phyloP scores from a whole-genome alignment of 306 rosid species.

The Gleditsia sinensis region DNA sequence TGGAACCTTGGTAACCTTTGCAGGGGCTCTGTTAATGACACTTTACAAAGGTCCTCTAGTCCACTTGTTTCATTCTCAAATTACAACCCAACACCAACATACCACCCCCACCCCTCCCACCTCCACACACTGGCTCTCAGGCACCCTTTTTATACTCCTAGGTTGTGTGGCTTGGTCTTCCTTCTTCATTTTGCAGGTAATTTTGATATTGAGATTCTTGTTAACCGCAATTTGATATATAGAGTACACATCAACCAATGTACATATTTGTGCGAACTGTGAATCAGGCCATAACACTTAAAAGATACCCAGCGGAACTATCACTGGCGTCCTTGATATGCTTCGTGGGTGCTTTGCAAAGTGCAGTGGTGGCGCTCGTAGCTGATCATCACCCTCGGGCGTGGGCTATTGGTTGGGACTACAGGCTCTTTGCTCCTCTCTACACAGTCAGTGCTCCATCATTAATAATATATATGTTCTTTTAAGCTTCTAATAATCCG shows the following conservation, averaged over 20 bases:
- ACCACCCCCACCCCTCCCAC: neutral
- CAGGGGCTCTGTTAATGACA: conserved; percentile 69
- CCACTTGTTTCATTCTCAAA: conserved; percentile 39
- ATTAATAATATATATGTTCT: too few relatives aligned
- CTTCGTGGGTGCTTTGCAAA: conserved; percentile 60
- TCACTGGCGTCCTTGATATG: conserved; percentile 66
- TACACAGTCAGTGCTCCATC: conserved; percentile 54
- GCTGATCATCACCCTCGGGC: conserved; percentile 46
- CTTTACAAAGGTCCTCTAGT: conserved; percentile 71
- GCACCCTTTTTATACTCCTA: conserved; percentile 28
- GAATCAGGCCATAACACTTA: conserved; percentile 67
- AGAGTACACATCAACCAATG: too few relatives aligned
- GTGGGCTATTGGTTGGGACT: conserved; percentile 71
- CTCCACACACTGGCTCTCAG: conserved; percentile 39
- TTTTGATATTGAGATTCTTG: too few relatives aligned
- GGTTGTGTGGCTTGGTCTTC: conserved; percentile 44
- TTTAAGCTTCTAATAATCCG: too few relatives aligned
- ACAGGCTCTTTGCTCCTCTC: conserved; percentile 62
- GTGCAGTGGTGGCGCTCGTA: conserved; percentile 48
- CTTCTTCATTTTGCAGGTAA: conserved; percentile 51
- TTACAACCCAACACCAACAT: conserved; percentile 3
- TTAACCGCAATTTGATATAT: too few relatives aligned
- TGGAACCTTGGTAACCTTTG: conserved; percentile 50
- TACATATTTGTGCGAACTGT: too few relatives aligned
- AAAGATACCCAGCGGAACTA: conserved; percentile 65